phyloP scores from a whole-genome alignment of 176 grass and related monocot species.

The Dactylis glomerata region DNA sequence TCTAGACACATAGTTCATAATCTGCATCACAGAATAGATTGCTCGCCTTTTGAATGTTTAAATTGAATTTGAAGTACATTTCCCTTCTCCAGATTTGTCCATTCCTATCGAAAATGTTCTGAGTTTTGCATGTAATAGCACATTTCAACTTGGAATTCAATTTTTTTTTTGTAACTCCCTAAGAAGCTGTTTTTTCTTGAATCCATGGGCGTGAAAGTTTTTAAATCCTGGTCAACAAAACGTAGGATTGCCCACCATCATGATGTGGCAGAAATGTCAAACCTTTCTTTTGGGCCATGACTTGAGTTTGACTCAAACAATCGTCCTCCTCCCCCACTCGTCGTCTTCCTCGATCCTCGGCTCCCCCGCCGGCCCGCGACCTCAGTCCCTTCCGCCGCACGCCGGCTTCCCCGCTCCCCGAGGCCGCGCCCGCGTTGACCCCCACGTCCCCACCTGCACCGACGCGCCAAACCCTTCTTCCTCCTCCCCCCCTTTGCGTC shows the following conservation, averaged over 20 bases:
- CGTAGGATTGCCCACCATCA: background rate
- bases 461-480: background rate
- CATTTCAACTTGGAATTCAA: background rate
- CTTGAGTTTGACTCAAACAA: conserved; percentile 50
- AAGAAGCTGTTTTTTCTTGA: background rate
- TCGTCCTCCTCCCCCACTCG: conserved; percentile 11
- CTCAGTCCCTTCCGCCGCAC: conserved; percentile 52
- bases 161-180: background rate
- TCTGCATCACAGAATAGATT: background rate
- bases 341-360: conserved; percentile 19
- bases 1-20: too few relatives aligned
- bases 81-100: background rate
- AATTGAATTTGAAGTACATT: too few relatives aligned
- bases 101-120: background rate
- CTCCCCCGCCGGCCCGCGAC: conserved; percentile 16
- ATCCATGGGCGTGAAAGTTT: background rate
- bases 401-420: conserved; percentile 20
- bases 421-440: conserved; percentile 40
- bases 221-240: background rate
- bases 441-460: conserved; percentile 9
- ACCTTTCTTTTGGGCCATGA: background rate
- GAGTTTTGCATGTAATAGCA: background rate
- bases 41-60: background rate
- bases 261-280: background rate
- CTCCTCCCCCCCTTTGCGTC: conserved; percentile 38